Conservation (phyloP, 768 basidiomycete species). For the Kondoa subrosea region DNA sequence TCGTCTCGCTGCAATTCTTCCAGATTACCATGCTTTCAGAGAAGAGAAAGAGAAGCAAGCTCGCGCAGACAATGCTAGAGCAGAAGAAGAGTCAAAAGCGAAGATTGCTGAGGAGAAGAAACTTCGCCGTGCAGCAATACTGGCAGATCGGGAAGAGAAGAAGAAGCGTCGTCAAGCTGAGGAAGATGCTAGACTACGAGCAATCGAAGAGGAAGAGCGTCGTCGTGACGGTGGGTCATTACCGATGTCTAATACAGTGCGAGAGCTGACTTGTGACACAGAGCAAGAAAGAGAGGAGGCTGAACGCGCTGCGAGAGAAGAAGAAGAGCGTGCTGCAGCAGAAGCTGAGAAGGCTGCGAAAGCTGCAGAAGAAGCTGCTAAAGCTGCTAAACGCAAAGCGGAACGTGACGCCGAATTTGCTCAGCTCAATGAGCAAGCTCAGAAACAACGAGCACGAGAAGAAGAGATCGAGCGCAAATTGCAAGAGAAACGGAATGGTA, state of each 20-base stretch:
- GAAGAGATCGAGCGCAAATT: conserved; percentile 32
- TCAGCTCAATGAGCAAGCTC: conserved; percentile 26
- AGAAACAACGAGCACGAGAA: conserved; percentile 32
- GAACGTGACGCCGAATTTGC: conserved; percentile 42
- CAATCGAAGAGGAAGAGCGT: conserved; percentile 29
- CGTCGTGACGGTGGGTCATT: not conserved
- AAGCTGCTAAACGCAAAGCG: conserved; percentile 37
- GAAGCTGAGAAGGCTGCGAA: conserved; percentile 21
- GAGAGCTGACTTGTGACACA: not conserved
- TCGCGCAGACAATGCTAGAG: conserved; percentile 33
- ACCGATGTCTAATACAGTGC: not conserved
- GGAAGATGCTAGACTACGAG: conserved; percentile 28
- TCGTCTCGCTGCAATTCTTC: conserved; percentile 53
- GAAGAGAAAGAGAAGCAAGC: conserved; percentile 40
- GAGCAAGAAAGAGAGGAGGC: conserved; percentile 9
- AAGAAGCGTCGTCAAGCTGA: conserved; percentile 25
- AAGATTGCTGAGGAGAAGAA: conserved; percentile 40
- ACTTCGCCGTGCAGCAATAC: conserved; percentile 24
- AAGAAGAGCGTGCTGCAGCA: conserved; percentile 38
- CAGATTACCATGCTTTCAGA: conserved; percentile 48
- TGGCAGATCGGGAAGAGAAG: conserved; percentile 24
- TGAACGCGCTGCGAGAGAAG: conserved; percentile 33
- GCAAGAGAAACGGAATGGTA: conserved; percentile 10
- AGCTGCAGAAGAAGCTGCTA: conserved; percentile 43
- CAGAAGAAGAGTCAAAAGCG: conserved; percentile 30